phyloP scores from a whole-genome alignment of 2,329 filamentous ascomycete genomes.

The Pseudocercospora eumusae region DNA sequence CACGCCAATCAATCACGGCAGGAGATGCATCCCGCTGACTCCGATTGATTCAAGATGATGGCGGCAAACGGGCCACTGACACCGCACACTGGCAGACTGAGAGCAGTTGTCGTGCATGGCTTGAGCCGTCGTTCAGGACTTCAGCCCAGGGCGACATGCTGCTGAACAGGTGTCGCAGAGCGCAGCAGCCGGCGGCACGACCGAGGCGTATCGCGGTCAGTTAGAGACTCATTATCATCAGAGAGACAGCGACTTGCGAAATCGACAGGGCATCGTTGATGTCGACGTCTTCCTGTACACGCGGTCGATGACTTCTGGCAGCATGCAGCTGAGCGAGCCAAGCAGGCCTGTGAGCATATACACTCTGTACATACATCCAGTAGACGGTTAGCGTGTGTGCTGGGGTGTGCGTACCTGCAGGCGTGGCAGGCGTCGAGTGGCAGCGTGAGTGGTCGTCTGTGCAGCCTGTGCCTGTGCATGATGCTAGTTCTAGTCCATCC shows the following conservation, averaged over 20 bases:
- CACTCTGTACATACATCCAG: too few relatives aligned
- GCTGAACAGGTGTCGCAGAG: constrained; percentile 5
- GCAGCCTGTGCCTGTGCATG: too few relatives aligned
- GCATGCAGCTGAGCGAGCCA: constrained; percentile 17
- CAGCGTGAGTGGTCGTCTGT: constrained; percentile 19
- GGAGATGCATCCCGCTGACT: constrained; percentile 14
- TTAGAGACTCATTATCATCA: too few relatives aligned
- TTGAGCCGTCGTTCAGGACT: constrained; percentile 13
- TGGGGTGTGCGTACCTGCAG: constrained; percentile 24
- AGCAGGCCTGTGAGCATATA: too few relatives aligned
- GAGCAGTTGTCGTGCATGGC: constrained; percentile 19
- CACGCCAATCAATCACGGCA: constrained; percentile 16
- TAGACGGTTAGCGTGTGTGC: constrained; percentile 22
- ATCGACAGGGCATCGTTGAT: too few relatives aligned
- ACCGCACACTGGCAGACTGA: constrained; percentile 16
- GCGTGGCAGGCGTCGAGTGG: constrained; percentile 16
- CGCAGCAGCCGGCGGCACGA: constrained; percentile 8
- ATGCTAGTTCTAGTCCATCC: too few relatives aligned
- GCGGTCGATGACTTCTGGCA: constrained; percentile 19
- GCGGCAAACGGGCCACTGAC: constrained; percentile 19
- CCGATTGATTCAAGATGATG: constrained; percentile 19
- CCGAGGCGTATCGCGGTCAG: constrained; percentile 16
- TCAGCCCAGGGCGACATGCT: constrained; percentile 15
- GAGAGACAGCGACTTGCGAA: too few relatives aligned
- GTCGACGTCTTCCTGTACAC: too few relatives aligned